Conservation (phyloP, 2,329 filamentous ascomycete genomes). For the Amphichorda felina region DNA sequence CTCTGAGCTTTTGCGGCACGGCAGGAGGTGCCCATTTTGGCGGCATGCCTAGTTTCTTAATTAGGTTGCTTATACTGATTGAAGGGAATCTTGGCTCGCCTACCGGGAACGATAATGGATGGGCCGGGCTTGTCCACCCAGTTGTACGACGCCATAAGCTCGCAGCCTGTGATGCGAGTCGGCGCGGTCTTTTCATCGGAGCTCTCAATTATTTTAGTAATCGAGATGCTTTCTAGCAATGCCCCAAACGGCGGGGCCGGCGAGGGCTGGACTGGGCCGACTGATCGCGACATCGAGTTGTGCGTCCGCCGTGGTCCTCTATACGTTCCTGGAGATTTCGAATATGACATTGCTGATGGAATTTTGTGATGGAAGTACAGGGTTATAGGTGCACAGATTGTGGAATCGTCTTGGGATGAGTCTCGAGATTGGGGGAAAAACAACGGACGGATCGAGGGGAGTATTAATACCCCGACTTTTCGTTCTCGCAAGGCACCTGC, state of each 20-base stretch:
- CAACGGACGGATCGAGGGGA: too few species aligned
- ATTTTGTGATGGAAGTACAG: too few species aligned
- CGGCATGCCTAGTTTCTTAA: slow-evolving; percentile 28
- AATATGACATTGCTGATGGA: too few species aligned
- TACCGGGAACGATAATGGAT: slow-evolving; percentile 20
- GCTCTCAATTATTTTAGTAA: not conserved
- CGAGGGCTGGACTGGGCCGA: too few species aligned
- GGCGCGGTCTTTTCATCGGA: not conserved
- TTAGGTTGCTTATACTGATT: slow-evolving; percentile 2
- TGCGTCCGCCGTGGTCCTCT: too few species aligned
- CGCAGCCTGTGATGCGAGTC: not conserved
- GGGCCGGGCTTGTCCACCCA: slow-evolving; percentile 17
- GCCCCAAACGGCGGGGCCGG: not conserved
- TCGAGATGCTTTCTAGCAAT: not conserved
- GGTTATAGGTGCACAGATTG: too few species aligned
- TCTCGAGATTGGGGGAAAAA: too few species aligned
- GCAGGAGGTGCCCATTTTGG: slow-evolving; percentile 34
- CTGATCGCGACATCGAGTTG: too few species aligned
- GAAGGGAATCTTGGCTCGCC: not conserved
- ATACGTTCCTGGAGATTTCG: too few species aligned
- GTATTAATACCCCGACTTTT: too few species aligned
- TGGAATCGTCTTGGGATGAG: too few species aligned
- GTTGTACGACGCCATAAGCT: slow-evolving; percentile 21
- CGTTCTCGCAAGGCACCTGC: too few species aligned
- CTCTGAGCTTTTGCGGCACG: slow-evolving; percentile 16